Base-by-base conservation (phyloP, 148 eudicot genomes). In the Agrostemma githago region DNA sequence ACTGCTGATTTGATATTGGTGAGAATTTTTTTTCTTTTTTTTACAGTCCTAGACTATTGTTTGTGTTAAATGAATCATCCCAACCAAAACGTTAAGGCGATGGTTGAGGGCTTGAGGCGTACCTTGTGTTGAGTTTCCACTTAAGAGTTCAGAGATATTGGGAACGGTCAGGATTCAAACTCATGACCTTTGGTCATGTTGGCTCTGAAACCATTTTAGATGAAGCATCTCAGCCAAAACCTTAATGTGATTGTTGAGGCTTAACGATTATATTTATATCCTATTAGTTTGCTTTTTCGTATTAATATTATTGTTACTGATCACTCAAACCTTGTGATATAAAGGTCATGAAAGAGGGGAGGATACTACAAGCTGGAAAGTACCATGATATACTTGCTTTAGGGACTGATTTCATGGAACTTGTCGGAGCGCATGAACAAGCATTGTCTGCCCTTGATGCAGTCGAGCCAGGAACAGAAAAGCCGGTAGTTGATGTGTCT, bases 271-370 rank as follows among this genome's bases (percentile, higher is more conserved):
- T n/a, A n/a, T n/a, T n/a, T n/a, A n/a, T n/a, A n/a, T n/a, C n/a
- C n/a, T n/a, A n/a, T n/a, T n/a, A n/a, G 34, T 38, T 5, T 70
- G 56, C 16, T 16, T 40, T 42, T 17, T 40, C 4, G 40, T 46
- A 1, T 46, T 38, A 15, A 39, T 51, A 72, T 37, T 16, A 37
- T 56, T 37, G 3, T 16, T 76, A 21, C 42, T 65, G 56, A 44
- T 68, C 39, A 58, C 7, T 39, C 7, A 6, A 16, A 43, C 21
- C 62, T 44, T 17, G 1, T 48, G 37, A 6, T 72, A 19, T 46
- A 38, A 77, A 89, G 94, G 91, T 89, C 73, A 84, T 89, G 87
- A 89, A 86, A 83, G 88, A 88, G 57, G 94, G 94, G 54, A 79
- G 62, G 63, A 84, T 89, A 61, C 60, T 80, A 66, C 89, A 89